phyloP scores from a whole-genome alignment of 495 filamentous ascomycete species.

The Ramalina peruviana region DNA sequence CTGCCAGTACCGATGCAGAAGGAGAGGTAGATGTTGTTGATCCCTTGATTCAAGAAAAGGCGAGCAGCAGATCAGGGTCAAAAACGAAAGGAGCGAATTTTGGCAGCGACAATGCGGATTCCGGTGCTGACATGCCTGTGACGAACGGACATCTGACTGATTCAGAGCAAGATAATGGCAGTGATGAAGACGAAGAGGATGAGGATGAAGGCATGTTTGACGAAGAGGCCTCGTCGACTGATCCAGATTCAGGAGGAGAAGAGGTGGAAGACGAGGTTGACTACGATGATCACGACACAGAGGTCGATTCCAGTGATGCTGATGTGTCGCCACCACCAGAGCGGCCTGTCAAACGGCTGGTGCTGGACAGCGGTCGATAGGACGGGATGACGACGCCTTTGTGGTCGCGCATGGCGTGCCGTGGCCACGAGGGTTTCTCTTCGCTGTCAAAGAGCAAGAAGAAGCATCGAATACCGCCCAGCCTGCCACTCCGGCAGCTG shows the following conservation, averaged over 20 bases:
- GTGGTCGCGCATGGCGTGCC: neutral
- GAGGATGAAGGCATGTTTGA: constrained; percentile 12
- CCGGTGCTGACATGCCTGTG: constrained; percentile 10
- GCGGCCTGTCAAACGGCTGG: constrained; percentile 5
- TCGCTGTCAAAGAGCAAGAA: constrained; percentile 12
- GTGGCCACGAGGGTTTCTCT: neutral
- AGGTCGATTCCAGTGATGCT: constrained; percentile 9
- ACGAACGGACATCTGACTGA: constrained; percentile 15
- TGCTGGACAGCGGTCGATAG: constrained; percentile 6
- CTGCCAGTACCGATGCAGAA: neutral
- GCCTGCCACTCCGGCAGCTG: neutral
- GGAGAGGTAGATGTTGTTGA: neutral
- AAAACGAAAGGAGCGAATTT: neutral
- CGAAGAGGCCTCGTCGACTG: constrained; percentile 16
- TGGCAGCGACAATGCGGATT: constrained; percentile 7
- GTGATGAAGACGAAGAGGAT: constrained; percentile 17
- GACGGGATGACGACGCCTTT: neutral
- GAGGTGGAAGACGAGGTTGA: constrained; percentile 12
- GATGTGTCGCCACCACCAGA: constrained; percentile 12
- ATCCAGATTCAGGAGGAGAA: constrained; percentile 14
- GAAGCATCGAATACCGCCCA: constrained; percentile 12
- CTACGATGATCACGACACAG: constrained; percentile 9
- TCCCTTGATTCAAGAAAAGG: too few species aligned
- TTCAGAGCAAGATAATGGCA: constrained; percentile 5
- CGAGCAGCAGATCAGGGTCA: constrained; percentile 1